Evolutionary conservation across 345 rosid species (phyloP), one percentile per base, ranked within the genome.

Genomic region (Passiflora organensis): DNA sequence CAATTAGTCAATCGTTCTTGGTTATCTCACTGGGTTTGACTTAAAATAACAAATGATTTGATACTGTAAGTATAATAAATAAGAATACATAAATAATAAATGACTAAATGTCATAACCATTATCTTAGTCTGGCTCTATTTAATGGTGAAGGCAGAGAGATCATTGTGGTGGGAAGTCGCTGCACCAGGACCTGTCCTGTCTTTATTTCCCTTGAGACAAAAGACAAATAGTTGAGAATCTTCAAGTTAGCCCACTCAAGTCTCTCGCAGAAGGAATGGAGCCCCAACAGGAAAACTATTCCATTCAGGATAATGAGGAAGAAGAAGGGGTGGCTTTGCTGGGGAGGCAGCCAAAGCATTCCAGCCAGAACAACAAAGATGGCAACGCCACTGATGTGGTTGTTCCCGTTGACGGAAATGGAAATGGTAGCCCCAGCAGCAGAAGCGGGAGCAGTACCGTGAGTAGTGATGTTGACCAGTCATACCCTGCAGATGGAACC

Each of bases 281-380:
- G 18, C 19, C 6, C 32, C 43, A 50, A 10, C 21, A n/a, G 25
- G 53, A 24, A 6, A 13, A 32, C 12, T 21, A 20, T 44, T 10
- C 6, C 18, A 15, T 38, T 25, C 8, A n/a, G n/a, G 66, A 67
- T 13, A 61, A 53, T n/a, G 65, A 48, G 13, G 57, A 22, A 11
- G 60, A 46, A n/a, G 62, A 32, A n/a, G 63, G 6, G 39, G 54
- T 13, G 32, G 18, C 14, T 23, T 56, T 60, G 12, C 61, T 41
- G 8, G 36, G 45, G 24, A 48, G 57, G 42, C 60, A 53, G 18
- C 48, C 44, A 46, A 42, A 23, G 13, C 66, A 28, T 3, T 41
- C 5, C 46, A 17, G 50, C 47, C 18, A n/a, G n/a, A n/a, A 6
- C 38, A 10, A 2, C 32, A 1, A n/a, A n/a, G n/a, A 2, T 16